These are phyloP conservation scores for Colletotrichum sp. DNA, from an alignment of 2,329 filamentous ascomycete genomes.

Conservation along the genomic window DNA sequence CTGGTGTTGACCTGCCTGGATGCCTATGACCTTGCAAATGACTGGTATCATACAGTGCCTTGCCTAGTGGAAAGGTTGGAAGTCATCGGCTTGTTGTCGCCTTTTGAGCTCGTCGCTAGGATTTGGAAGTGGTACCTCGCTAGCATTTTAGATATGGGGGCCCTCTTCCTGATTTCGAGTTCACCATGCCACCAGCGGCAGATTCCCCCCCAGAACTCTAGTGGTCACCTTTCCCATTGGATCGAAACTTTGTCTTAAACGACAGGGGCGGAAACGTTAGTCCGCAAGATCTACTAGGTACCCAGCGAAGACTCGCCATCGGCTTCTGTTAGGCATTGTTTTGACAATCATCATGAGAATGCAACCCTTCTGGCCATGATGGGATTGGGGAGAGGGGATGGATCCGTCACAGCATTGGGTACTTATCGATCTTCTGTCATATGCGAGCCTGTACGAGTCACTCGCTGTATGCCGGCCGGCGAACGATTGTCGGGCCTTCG, in stretches of 20 bases:
- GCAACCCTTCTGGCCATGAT: neutral
- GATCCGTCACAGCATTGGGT: accelerated
- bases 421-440: neutral
- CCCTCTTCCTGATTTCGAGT: neutral
- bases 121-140: neutral
- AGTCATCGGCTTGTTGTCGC: neutral
- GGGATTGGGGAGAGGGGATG: accelerated
- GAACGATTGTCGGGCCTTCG: neutral
- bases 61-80: accelerated
- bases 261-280: neutral
- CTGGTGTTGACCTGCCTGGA: neutral
- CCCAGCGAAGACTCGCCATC: neutral
- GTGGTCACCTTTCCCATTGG: neutral
- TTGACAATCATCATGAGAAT: neutral
- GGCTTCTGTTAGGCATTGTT: neutral
- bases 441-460: neutral
- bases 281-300: neutral
- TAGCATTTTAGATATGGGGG: accelerated
- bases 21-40: accelerated
- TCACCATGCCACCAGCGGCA: neutral
- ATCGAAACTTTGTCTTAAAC: neutral
- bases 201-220: neutral
- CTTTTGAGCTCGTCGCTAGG: accelerated
- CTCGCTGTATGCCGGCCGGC: neutral
- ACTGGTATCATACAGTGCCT: neutral